Base-by-base conservation (phyloP, 108 stramenopile genomes). In the Nannochloropsis oceanica region DNA sequence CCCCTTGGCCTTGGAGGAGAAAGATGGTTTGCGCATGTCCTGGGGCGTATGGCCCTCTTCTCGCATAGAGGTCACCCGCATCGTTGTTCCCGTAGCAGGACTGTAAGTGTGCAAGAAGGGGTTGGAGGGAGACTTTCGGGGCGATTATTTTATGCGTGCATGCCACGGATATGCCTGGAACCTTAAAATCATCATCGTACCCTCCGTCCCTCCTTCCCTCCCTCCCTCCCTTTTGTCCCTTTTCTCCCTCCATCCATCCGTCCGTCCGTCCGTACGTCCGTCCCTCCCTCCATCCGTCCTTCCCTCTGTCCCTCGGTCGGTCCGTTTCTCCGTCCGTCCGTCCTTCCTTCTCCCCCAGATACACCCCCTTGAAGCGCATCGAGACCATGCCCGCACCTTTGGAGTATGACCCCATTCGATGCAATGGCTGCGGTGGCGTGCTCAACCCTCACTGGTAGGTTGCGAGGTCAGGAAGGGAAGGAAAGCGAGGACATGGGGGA, bases 371-470 rank as follows among this genome's bases (percentile, higher is more conserved):
- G 81, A 95, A 95, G 86, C 92, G 87, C 25, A 92, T 96, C 24
- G 91, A 90, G 80, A 43, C 79, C 44, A 92, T 90, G 92, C 96
- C 95, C 8, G 94, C 95, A 44, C 92, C 95, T 7, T 87, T 99
- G 81, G 92, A 94, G 44, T 99, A 99, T 90, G 98, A 99, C 85
- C 99, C 99, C 26, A 94, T 99, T 44, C 94, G 97, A 42, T 99
- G 99, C 91, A 91, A 93, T 44, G 94, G 94, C 81, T 99, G 99
- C 88, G 93, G 94, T 44, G 98, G 97, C 20, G 95, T 99, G 10
- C 87, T 99, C 73, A 98, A 98, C 89, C 97, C 98, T 9, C 99
- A 96, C 92, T 96, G 95, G 82, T 95, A 96, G 90, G 91, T 12
- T 20, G 90, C 11, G 80, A 26, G 25, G 22, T 24, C 8, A 25